phyloP scores from a whole-genome alignment of 768 basidiomycete species.

The Leccinum subtestaceum region DNA sequence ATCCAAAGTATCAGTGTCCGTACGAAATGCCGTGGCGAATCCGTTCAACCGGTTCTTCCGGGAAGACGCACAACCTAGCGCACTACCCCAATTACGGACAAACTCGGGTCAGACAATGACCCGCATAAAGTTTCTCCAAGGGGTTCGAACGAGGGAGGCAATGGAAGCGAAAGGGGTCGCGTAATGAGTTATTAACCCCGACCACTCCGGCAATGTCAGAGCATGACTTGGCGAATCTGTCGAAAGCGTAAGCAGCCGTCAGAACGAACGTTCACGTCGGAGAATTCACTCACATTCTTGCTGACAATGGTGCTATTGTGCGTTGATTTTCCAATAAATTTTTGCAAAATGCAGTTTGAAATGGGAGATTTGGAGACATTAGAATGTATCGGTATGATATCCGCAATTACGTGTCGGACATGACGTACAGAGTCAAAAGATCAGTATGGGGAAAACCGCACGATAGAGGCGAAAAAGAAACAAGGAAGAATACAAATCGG shows the following conservation, averaged over 20 bases:
- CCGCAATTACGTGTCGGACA: constrained; percentile 30
- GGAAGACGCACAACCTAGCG: neutral
- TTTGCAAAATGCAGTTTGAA: constrained; percentile 3
- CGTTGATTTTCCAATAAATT: constrained; percentile 10
- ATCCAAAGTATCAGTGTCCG: neutral
- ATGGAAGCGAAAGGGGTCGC: neutral
- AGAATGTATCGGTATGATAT: constrained; percentile 18
- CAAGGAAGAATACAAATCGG: neutral
- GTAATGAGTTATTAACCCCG: neutral
- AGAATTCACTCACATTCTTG: constrained; percentile 56
- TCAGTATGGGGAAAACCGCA: constrained; percentile 12
- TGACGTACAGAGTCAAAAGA: constrained; percentile 21
- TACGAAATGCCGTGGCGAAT: constrained; percentile 3
- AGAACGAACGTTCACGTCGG: neutral
- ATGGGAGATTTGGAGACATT: constrained; percentile 6
- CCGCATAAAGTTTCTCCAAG: neutral
- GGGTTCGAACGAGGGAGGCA: neutral
- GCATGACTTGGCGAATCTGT: constrained; percentile 53
- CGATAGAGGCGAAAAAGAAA: constrained; percentile 9
- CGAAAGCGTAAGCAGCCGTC: neutral
- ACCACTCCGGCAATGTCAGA: constrained; percentile 30
- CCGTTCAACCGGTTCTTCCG: neutral
- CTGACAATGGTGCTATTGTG: constrained; percentile 57
- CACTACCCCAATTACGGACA: neutral
- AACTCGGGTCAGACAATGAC: neutral